Evolutionary conservation across 805 yeast species (phyloP).

Genomic region (Kodamaea hsintzibuensis): DNA sequence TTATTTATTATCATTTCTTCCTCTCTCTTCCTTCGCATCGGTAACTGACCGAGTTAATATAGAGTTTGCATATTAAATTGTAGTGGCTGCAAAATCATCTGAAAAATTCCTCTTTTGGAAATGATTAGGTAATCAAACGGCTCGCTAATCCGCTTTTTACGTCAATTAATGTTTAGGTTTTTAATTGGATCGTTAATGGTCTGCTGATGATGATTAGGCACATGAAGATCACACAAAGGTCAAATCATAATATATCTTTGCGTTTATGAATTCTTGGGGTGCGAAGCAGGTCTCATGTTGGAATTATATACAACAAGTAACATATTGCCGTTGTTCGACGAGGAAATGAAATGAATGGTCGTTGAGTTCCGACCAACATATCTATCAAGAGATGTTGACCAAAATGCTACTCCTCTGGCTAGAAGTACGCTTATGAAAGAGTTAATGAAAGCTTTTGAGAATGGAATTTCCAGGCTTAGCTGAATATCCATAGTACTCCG

Average conservation of each 20-base stretch:
- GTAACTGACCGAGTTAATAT: conserved; percentile 2
- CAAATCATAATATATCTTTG: background rate
- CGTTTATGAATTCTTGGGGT: background rate
- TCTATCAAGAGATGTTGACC: too few relatives aligned
- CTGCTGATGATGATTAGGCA: background rate
- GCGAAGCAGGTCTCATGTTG: background rate
- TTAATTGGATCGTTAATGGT: background rate
- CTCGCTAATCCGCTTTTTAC: background rate
- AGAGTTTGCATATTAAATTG: background rate
- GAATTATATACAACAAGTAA: background rate
- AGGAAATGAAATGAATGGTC: too few relatives aligned
- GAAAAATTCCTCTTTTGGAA: background rate
- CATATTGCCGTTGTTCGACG: too few relatives aligned
- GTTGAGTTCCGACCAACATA: too few relatives aligned
- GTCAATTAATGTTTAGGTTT: background rate
- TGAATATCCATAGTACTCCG: background rate
- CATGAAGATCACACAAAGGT: background rate
- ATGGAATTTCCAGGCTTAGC: background rate
- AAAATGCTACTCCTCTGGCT: too few relatives aligned
- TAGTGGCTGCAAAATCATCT: background rate
- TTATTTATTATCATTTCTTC: background rate
- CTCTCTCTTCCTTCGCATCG: conserved; percentile 1
- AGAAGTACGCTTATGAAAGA: too few relatives aligned
- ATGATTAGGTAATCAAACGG: background rate
- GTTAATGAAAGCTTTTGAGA: too few relatives aligned